Base-by-base conservation (phyloP, 345 rosid genomes). In the Acer negundo region DNA sequence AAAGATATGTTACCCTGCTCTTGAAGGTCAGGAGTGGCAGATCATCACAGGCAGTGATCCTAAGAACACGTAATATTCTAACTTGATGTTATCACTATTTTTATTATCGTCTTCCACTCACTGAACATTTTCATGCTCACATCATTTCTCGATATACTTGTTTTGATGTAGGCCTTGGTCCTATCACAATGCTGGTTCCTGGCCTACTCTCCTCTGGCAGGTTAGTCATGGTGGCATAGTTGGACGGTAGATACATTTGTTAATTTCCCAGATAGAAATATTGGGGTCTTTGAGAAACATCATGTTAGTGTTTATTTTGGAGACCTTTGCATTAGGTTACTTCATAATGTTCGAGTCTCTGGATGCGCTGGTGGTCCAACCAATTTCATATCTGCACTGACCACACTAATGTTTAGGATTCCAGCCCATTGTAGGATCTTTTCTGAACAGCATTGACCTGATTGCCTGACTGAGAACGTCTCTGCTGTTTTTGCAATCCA, bases 161-260 rank as follows among this genome's bases (percentile, higher is more conserved):
- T 62, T 59, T 12, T 82, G 73, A 35, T 87, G 84, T 87, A 92
- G 97, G 81, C 96, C 98, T 64, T 95, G 99, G 98, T 95, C 98
- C 53, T 95, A 95, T 80, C 99, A 95, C 83, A 95, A 95, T 82
- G 96, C 84, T 62, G 96, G 97, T 71, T 92, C 97, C n/a, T 95
- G 97, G 99, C 99, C 99, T 17, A 92, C 98, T 61, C 92, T 95
- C 35, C 89, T 95, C 13, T 93, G 98, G 99, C 97, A 95, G 89
- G 97, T 93, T 84, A 82, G 89, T 65, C 44, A 12, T 49, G 38
- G 62, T 75, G n/a, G 70, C 70, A 22, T 63, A 49, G 6, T 28
- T 42, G 56, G 31, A 72, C 49, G 1, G 75, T 23, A 31, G 7
- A 20, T 35, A 35, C 16, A 42, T 35, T 53, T 55, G 11, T 3